phyloP scores from a whole-genome alignment of 2,329 filamentous ascomycete genomes.

The Talaromyces verruculosus region DNA sequence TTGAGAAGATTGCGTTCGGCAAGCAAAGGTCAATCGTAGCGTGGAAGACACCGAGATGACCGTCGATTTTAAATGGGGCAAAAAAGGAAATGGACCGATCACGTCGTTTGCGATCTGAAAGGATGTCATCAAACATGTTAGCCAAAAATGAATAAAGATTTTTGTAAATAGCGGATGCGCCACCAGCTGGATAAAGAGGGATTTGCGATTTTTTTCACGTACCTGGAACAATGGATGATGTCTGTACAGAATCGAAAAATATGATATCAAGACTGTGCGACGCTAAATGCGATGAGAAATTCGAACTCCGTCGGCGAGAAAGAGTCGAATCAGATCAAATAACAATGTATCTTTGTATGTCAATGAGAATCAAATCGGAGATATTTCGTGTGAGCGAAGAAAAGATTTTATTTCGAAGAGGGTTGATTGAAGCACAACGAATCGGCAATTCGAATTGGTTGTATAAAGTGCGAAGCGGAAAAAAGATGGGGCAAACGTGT shows the following conservation, averaged over 20 bases:
- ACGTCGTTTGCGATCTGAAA: constrained; percentile 13
- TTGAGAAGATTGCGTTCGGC: not conserved
- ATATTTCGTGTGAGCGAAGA: not conserved
- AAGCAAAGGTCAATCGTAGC: not conserved
- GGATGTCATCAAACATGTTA: not conserved
- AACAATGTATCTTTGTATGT: not conserved
- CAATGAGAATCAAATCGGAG: not conserved
- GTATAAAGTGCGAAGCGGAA: constrained; percentile 5
- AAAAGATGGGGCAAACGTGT: constrained; percentile 5
- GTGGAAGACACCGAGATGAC: not conserved
- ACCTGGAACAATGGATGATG: constrained; percentile 4
- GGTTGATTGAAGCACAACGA: not conserved
- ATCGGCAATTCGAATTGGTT: not conserved
- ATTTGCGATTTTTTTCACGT: not conserved
- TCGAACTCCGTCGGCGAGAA: not conserved
- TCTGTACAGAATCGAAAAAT: constrained; percentile 18
- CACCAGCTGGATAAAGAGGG: not conserved
- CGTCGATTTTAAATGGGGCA: constrained; percentile 5
- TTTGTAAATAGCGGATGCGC: not conserved
- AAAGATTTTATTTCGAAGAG: not conserved
- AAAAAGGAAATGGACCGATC: constrained; percentile 1
- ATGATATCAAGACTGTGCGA: constrained; percentile 18
- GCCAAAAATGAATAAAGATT: not conserved
- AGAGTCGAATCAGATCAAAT: not conserved
- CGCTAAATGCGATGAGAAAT: constrained; percentile 17